These are phyloP conservation scores for Trametes sanguinea DNA, from an alignment of 768 basidiomycete species.

Conservation along the genomic window DNA sequence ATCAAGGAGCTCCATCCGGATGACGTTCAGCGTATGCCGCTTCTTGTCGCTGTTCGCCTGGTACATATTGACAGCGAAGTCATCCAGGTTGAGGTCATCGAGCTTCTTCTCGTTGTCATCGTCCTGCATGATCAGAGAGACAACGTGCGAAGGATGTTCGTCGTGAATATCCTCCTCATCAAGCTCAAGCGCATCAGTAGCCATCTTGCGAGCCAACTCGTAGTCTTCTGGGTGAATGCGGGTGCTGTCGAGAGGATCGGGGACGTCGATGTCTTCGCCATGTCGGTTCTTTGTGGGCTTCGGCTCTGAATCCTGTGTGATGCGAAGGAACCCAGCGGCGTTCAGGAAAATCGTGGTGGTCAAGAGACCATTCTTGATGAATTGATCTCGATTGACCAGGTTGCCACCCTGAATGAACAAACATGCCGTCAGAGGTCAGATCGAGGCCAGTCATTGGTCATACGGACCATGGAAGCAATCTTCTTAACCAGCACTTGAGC, in stretches of 20 bases:
- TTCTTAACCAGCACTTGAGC: constrained; percentile 82
- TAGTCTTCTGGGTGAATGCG: constrained; percentile 98
- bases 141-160: constrained; percentile 88
- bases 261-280: constrained; percentile 64
- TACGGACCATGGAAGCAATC: constrained; percentile 70
- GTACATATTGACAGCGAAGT: constrained; percentile 91
- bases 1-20: constrained; percentile 78
- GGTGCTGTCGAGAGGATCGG: constrained; percentile 92
- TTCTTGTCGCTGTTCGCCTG: constrained; percentile 84
- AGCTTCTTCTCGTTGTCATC: constrained; percentile 77
- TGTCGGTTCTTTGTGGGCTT: constrained; percentile 62
- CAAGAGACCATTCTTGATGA: constrained; percentile 77
- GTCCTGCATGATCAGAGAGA: constrained; percentile 84
- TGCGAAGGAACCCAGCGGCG: constrained; percentile 88
- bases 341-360: constrained; percentile 91
- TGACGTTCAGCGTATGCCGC: constrained; percentile 85
- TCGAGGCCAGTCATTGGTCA: neutral
- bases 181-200: constrained; percentile 93
- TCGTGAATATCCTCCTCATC: constrained; percentile 96
- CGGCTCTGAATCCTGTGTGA: constrained; percentile 68
- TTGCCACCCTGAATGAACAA: constrained; percentile 71
- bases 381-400: constrained; percentile 83
- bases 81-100: constrained; percentile 89
- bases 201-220: constrained; percentile 97
- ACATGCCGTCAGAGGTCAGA: constrained; percentile 4